Evolutionary conservation across 169 alveolate genomes (phyloP).

Genomic region (Toxoplasma gondii): DNA sequence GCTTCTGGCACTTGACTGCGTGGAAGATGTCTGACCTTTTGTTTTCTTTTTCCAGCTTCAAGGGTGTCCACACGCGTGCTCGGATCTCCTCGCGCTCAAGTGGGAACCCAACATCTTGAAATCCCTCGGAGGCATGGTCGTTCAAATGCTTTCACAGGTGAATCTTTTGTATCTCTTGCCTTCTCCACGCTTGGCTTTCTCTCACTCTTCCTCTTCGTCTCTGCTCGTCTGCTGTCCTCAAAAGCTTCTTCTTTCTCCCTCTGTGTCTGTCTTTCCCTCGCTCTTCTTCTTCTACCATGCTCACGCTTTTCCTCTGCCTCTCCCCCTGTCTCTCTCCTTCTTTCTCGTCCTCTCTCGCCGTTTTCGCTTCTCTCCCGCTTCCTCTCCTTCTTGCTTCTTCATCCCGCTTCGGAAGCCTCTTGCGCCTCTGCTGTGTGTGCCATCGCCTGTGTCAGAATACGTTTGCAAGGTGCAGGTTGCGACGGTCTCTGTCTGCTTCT

Average conservation of each 20-base stretch:
- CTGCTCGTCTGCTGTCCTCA: too few relatives aligned
- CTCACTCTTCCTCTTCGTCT: not conserved
- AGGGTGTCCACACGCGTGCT: conserved; percentile 48
- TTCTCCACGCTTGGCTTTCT: not conserved
- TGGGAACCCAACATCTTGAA: conserved; percentile 62
- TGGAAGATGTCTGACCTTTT: not conserved
- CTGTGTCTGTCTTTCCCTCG: not conserved
- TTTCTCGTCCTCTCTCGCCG: too few relatives aligned
- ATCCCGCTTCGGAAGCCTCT: too few relatives aligned
- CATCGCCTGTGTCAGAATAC: too few relatives aligned
- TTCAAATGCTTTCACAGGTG: conserved; percentile 60
- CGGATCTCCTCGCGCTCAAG: conserved; percentile 52
- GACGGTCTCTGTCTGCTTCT: not conserved
- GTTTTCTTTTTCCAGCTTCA: not conserved
- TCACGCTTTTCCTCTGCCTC: not conserved
- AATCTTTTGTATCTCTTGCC: not conserved
- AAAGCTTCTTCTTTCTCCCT: too few relatives aligned
- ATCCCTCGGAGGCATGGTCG: conserved; percentile 62
- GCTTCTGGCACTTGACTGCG: too few relatives aligned
- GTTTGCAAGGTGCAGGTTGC: too few relatives aligned
- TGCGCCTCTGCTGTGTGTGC: too few relatives aligned
- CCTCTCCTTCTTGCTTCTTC: too few relatives aligned
- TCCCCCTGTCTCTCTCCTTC: not conserved
- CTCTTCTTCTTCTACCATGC: not conserved
- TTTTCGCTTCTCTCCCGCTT: too few relatives aligned